Conservation (phyloP, 2,329 filamentous ascomycete genomes). For the Microcera coccophila region DNA sequence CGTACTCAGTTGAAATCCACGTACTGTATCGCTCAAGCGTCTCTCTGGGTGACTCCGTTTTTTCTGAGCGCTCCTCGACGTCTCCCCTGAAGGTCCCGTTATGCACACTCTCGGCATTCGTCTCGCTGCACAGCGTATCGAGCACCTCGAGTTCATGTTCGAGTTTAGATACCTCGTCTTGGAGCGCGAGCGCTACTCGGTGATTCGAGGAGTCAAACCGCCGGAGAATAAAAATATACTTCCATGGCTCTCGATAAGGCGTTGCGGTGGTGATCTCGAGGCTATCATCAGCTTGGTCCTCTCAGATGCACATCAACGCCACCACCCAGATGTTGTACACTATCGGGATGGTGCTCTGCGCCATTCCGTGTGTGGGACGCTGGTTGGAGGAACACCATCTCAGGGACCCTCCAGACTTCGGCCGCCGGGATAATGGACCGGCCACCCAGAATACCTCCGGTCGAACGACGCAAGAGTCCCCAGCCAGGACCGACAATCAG, state of each 20-base stretch:
- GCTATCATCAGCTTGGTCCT: no score
- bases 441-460: no score
- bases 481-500: no score
- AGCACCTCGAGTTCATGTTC: conserved; percentile 28
- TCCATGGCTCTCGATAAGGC: conserved; percentile 28
- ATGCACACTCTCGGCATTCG: conserved; percentile 14
- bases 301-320: no score
- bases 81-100: conserved; percentile 29
- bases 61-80: conserved; percentile 12
- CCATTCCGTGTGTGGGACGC: no score
- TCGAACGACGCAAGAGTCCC: no score
- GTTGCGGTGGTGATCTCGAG: no score
- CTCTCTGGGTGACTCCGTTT: conserved; percentile 14
- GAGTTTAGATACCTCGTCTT: conserved; percentile 30
- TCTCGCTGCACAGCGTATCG: conserved; percentile 22
- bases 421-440: no score
- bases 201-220: conserved; percentile 31
- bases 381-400: no score
- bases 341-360: no score
- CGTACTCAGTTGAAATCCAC: not conserved
- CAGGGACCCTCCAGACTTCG: no score
- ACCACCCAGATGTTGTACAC: no score
- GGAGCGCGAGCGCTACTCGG: conserved; percentile 29
- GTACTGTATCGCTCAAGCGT: conserved; percentile 25
- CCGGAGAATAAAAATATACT: conserved; percentile 31